Conservation (phyloP, 2,329 filamentous ascomycete genomes). For the Colletotrichum paranaense region DNA sequence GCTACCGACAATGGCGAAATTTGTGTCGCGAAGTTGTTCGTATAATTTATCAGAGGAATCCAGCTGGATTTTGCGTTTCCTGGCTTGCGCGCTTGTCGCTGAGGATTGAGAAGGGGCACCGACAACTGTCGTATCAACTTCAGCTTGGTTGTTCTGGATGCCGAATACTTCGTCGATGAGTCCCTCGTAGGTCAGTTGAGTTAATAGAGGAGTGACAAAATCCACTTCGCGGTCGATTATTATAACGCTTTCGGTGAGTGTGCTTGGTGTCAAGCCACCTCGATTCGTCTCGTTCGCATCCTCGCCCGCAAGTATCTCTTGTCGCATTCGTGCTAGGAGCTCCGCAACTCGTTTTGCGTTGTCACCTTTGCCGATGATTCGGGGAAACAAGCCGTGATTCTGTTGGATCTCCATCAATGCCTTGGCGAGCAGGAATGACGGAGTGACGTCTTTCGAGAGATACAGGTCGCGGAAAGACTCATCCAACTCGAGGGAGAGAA, state of each 20-base stretch:
- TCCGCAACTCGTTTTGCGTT: conserved; percentile 91
- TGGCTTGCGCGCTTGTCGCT: conserved; percentile 64
- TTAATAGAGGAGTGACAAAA: conserved; percentile 90
- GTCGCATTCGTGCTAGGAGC: conserved; percentile 88
- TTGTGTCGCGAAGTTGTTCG: conserved; percentile 86
- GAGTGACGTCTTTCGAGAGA: conserved; percentile 88
- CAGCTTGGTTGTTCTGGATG: conserved; percentile 91
- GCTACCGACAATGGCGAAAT: conserved; percentile 93
- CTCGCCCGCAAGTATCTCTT: conserved; percentile 86
- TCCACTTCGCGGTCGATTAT: conserved; percentile 97
- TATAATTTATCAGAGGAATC: conserved; percentile 93
- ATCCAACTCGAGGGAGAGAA: conserved; percentile 90
- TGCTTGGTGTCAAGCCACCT: conserved; percentile 83
- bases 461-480: conserved; percentile 90
- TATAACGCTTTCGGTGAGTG: conserved; percentile 88
- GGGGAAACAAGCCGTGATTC: conserved; percentile 91
- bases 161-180: conserved; percentile 93
- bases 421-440: conserved; percentile 88
- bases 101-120: conserved; percentile 76
- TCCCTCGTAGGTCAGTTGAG: conserved; percentile 96
- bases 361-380: conserved; percentile 95
- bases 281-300: conserved; percentile 68
- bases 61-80: conserved; percentile 88
- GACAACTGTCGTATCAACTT: conserved; percentile 90
- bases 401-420: conserved; percentile 95